These are phyloP conservation scores for Henningerozyma blattae DNA, from an alignment of 805 yeast genomes.

Conservation along the genomic window DNA sequence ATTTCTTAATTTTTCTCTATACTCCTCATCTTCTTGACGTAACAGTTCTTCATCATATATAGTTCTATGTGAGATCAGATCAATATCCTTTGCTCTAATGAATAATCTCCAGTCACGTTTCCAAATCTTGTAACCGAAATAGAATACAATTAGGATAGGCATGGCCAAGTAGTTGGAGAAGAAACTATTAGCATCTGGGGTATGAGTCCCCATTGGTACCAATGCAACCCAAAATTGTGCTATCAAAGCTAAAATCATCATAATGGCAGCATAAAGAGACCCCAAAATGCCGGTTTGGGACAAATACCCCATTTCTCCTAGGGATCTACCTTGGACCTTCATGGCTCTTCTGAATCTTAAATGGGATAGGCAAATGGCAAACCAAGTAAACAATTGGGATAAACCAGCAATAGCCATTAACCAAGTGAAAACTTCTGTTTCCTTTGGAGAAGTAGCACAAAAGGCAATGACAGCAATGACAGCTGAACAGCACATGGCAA, in stretches of 20 bases:
- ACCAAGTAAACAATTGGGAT: constrained; percentile 53
- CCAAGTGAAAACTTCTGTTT: constrained; percentile 52
- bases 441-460: constrained; percentile 50
- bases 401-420: constrained; percentile 49
- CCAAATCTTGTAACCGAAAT: constrained; percentile 35
- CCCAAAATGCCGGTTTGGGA: constrained; percentile 43
- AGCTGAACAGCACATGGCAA: constrained; percentile 40
- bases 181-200: constrained; percentile 30
- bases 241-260: constrained; percentile 38
- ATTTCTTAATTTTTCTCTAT: constrained; percentile 15
- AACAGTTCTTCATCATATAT: constrained; percentile 24
- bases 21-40: constrained; percentile 24
- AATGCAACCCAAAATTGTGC: constrained; percentile 61
- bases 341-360: constrained; percentile 49
- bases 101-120: constrained; percentile 31
- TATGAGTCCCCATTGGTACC: constrained; percentile 34
- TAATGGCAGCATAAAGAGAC: constrained; percentile 36
- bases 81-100: constrained; percentile 22
- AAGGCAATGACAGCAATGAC: constrained; percentile 51
- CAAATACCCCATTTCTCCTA: constrained; percentile 39
- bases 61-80: constrained; percentile 20
- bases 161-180: constrained; percentile 37
- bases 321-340: constrained; percentile 39
- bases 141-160: constrained; percentile 32
- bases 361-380: constrained; percentile 43